Conservation (phyloP, 2,329 filamentous ascomycete genomes). For the Trichoderma semiorbis region DNA sequence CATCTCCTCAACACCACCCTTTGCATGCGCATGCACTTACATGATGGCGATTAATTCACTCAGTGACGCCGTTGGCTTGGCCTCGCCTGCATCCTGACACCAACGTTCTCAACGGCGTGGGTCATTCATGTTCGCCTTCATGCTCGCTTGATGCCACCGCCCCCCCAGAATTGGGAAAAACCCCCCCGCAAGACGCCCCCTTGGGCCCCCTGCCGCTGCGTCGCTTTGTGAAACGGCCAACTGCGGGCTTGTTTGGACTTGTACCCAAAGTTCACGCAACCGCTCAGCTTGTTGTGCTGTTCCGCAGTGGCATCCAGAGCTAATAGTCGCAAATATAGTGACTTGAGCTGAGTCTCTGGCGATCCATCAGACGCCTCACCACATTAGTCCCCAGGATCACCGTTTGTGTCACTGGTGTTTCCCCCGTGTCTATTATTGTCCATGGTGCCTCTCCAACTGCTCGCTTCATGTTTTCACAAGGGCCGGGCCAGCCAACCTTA, state of each 20-base stretch:
- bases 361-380: not conserved
- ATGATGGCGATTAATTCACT: not conserved
- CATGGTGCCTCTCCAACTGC: not conserved
- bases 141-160: not conserved
- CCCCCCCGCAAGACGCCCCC: not conserved
- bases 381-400: not conserved
- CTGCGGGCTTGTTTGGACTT: not conserved
- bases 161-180: not conserved
- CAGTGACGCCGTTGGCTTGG: not conserved
- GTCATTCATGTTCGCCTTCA: not conserved
- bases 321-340: not conserved
- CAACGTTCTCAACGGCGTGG: not conserved
- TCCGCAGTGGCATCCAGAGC: not conserved
- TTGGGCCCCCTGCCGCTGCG: not conserved
- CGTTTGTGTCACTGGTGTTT: not conserved
- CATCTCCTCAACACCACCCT: not conserved
- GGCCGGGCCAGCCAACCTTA: conserved; percentile 11
- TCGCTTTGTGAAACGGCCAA: conserved; percentile 7
- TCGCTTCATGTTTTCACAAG: conserved; percentile 2
- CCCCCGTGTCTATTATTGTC: not conserved
- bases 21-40: not conserved
- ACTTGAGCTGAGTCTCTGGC: not conserved
- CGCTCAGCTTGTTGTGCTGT: not conserved
- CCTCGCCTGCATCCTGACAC: not conserved
- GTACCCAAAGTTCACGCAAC: not conserved